phyloP scores from a whole-genome alignment of 148 eudicot species.

The Polygonum aviculare region DNA sequence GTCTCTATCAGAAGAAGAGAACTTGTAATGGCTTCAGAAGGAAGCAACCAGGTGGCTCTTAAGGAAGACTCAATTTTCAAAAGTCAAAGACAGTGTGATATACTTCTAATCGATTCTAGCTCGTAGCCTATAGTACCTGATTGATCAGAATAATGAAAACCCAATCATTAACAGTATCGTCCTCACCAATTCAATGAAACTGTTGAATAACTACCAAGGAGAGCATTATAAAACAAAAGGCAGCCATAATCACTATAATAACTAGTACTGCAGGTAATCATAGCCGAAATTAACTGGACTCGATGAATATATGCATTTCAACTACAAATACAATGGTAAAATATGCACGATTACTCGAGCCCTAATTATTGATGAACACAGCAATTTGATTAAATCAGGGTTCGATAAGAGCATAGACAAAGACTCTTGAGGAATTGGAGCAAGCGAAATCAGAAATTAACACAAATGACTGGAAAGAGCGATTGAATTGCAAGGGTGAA shows the following conservation, averaged over 20 bases:
- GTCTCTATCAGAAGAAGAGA: neutral
- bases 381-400: neutral
- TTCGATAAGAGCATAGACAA: neutral
- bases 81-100: neutral
- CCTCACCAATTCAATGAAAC: neutral
- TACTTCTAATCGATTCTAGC: neutral
- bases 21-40: neutral
- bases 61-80: neutral
- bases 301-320: neutral
- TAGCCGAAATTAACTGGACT: neutral
- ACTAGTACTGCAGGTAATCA: neutral
- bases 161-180: neutral
- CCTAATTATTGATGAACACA: neutral
- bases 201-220: neutral
- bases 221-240: neutral
- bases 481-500: neutral
- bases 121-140: neutral
- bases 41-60: neutral
- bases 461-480: neutral
- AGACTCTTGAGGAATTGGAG: neutral
- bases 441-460: neutral
- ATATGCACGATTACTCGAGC: neutral
- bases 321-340: neutral
- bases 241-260: neutral
- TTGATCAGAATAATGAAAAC: neutral